Evolutionary conservation across 2,329 filamentous ascomycete species (phyloP).

Genomic region (Cladosporium phlei): DNA sequence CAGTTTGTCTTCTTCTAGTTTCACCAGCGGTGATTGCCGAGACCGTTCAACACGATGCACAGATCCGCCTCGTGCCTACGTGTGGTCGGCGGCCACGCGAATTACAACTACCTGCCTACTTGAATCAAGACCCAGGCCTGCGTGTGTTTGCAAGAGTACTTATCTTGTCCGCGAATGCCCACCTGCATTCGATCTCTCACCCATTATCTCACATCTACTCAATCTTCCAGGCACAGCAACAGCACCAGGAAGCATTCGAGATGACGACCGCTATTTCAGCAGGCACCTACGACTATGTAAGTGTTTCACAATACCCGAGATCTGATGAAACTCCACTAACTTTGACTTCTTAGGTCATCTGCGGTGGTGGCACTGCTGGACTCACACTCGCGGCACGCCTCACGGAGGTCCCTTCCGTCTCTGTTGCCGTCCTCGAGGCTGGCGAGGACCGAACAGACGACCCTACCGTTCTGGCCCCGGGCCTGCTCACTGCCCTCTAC

Average conservation of each 20-base stretch:
- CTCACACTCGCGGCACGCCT: slow-evolving; percentile 20
- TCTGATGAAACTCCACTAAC: not conserved
- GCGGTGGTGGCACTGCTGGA: slow-evolving; percentile 19
- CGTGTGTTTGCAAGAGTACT: not conserved
- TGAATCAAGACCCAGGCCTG: not conserved
- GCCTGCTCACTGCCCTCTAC: slow-evolving; percentile 15
- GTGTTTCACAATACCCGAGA: not conserved
- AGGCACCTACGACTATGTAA: slow-evolving; percentile 1
- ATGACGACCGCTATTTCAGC: not conserved
- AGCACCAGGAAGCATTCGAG: not conserved
- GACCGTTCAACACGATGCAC: not conserved
- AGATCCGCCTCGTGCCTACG: not conserved
- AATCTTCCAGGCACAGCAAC: not conserved
- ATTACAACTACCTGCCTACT: not conserved
- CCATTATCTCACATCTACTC: not conserved
- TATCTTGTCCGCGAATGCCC: not conserved
- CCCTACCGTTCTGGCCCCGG: slow-evolving; percentile 7
- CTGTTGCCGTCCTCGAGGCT: slow-evolving; percentile 31
- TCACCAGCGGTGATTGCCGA: not conserved
- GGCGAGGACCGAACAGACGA: slow-evolving; percentile 19
- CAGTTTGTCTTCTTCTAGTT: not conserved
- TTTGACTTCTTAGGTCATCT: slow-evolving; percentile 15
- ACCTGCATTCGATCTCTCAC: not conserved
- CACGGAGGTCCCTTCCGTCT: slow-evolving; percentile 19
- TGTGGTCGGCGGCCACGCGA: not conserved